Evolutionary conservation across 1,284 basidiomycete species (phyloP), one percentile per base, ranked within the genome.

Genomic region (Polyporus tsugae): DNA sequence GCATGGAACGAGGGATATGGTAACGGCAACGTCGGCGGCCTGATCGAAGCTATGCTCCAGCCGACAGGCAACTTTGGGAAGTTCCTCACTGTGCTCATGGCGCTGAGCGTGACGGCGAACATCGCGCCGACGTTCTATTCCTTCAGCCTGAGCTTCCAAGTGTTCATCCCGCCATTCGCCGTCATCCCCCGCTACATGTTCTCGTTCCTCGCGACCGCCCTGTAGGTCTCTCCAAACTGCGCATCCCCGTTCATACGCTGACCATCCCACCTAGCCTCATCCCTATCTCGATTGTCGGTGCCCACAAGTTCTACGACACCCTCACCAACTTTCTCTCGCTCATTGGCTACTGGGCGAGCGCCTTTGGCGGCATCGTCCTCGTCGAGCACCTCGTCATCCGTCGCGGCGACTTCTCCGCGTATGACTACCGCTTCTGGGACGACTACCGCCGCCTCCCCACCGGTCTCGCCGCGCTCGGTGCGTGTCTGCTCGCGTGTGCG

Each of bases 111-210:
- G 39, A 89, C 90, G 2, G 94, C 89, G 3, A 98, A 97, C 81
- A 93, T 95, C 66, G 92, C 94, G 5, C 89, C 91, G 5, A 94
- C 91, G 13, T 90, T 95, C 73, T 97, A 97, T 79, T 93, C 91
- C 58, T 89, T 94, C 68, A 90, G 92, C n/a, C 84, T 97, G 67
- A 92, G 89, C 74, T 86, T 95, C 69, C 95, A 96, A 78, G 86
- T 95, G 6, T 87, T 92, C 73, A 80, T 95, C 19, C 95, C 95
- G 0, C 86, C 80, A n/a, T 78, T 90, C 22, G 82, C 85, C 15
- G 74, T 78, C 41, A 88, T 98, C 15, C 96, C 97, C 0, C 85
- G 97, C 76, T 97, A 96, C 78, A 83, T 95, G 58, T 95, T 97
- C 78, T 94, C 96, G 0, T 76, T 97, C 22, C 78, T 96, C 53